Conservation (phyloP, 2,329 filamentous ascomycete species). For the Xylariales sp. region DNA sequence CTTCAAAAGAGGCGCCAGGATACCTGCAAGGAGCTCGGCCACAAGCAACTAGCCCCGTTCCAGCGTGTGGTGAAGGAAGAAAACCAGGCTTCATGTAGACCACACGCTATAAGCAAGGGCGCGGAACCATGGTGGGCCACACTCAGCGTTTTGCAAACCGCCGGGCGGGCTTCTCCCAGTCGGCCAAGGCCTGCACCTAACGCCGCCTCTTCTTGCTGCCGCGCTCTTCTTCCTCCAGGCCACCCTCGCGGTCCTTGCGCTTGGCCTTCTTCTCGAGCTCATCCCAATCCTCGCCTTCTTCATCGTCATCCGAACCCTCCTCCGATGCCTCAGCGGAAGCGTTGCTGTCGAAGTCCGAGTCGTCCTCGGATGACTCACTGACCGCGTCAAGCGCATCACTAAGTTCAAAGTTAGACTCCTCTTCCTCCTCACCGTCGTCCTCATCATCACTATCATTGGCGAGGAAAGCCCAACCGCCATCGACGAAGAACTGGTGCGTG, state of each 20-base stretch:
- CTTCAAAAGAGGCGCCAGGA: no score
- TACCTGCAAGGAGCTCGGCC: no score
- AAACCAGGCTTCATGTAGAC: no score
- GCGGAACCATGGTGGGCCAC: no score
- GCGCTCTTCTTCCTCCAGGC: slow-evolving; percentile 72
- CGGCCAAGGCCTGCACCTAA: neutral
- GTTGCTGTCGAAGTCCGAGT: slow-evolving; percentile 90
- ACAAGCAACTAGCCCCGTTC: no score
- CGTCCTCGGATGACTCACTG: slow-evolving; percentile 73
- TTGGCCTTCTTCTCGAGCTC: slow-evolving; percentile 87
- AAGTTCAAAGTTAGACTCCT: slow-evolving; percentile 91
- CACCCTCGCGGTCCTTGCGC: slow-evolving; percentile 68
- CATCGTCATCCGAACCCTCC: slow-evolving; percentile 62
- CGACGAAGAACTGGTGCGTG: slow-evolving; percentile 89
- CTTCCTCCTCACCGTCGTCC: slow-evolving; percentile 73
- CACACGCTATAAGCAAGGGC: no score
- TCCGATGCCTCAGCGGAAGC: slow-evolving; percentile 78
- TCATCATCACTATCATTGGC: slow-evolving; percentile 84
- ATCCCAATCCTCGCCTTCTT: slow-evolving; percentile 88
- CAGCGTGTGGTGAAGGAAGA: no score
- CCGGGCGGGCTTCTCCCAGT: no score
- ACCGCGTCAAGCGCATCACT: slow-evolving; percentile 78
- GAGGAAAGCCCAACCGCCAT: slow-evolving; percentile 94
- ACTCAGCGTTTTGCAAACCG: no score
- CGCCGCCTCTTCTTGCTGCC: slow-evolving; percentile 54